Evolutionary conservation across 306 rosid genomes (phyloP).

Genomic region (Dalbergia cultrata): DNA sequence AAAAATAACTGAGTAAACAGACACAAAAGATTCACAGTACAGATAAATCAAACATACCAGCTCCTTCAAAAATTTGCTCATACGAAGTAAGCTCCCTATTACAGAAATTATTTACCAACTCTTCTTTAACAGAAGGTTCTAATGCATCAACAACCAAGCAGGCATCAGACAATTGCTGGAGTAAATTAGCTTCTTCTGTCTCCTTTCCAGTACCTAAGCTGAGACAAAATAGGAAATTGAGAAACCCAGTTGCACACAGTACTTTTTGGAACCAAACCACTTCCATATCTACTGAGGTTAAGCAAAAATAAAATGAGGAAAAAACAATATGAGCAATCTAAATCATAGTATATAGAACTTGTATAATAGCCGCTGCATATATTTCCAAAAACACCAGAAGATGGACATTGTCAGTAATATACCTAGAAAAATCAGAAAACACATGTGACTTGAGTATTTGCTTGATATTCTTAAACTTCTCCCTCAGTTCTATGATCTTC

Average conservation of each 20-base stretch:
- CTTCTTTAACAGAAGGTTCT: conserved; percentile 98
- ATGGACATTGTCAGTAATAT: conserved; percentile 43
- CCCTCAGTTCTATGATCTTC: conserved; percentile 96
- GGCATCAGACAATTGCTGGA: conserved; percentile 95
- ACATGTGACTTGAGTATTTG: conserved; percentile 98
- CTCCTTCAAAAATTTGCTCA: conserved; percentile 99
- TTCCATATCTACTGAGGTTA: conserved; percentile 27
- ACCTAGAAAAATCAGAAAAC: conserved; percentile 97
- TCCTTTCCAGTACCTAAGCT: conserved; percentile 99
- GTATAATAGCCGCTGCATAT: conserved; percentile 7
- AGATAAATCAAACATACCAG: conserved; percentile 69
- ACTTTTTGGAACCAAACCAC: conserved; percentile 19
- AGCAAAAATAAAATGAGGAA: conserved; percentile 4
- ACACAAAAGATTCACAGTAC: conserved; percentile 38
- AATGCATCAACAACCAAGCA: conserved; percentile 98
- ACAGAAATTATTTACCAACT: conserved; percentile 94
- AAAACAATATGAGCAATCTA: conserved; percentile 14
- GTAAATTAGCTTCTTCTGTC: conserved; percentile 89
- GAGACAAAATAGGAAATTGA: conserved; percentile 59
- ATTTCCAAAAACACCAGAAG: conserved; percentile 39
- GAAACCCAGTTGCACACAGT: conserved; percentile 50
- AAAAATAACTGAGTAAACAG: conserved; percentile 31
- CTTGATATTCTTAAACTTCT: conserved; percentile 97
- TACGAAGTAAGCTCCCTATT: conserved; percentile 95
- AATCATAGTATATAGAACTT: conserved; percentile 21